Evolutionary conservation across 2,329 filamentous ascomycete genomes (phyloP).

Genomic region (Chaetomiaceae sp.): DNA sequence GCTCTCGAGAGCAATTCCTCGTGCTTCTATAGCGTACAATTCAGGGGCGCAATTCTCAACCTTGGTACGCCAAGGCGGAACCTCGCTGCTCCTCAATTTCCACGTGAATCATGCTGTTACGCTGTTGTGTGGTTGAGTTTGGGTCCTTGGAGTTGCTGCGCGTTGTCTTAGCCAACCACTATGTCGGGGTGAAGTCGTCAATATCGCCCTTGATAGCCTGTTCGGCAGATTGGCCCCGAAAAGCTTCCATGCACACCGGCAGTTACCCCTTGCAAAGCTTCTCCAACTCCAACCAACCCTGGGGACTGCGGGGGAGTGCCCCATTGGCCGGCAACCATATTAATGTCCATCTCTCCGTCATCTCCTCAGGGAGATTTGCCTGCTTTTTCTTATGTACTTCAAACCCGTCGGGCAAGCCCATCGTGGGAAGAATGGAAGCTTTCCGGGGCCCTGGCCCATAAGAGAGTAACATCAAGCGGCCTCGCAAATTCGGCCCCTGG

Average conservation of each 20-base stretch:
- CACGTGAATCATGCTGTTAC: constrained; percentile 3
- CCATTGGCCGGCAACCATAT: too few relatives aligned
- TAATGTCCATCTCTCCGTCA: too few relatives aligned
- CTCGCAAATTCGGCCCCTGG: too few relatives aligned
- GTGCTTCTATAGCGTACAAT: constrained; percentile 1
- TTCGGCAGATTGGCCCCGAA: constrained; percentile 23
- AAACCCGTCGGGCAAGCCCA: too few relatives aligned
- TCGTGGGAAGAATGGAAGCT: too few relatives aligned
- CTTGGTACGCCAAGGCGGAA: not conserved
- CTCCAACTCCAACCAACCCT: constrained; percentile 4
- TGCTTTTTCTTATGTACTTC: too few relatives aligned
- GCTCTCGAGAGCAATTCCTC: not conserved
- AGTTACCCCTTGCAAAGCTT: not conserved
- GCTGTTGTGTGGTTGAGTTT: constrained; percentile 5
- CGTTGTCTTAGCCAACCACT: constrained; percentile 13
- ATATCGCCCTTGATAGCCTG: constrained; percentile 26
- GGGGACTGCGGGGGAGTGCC: too few relatives aligned
- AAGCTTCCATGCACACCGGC: constrained; percentile 1
- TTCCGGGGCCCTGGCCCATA: too few relatives aligned
- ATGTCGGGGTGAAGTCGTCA: constrained; percentile 10
- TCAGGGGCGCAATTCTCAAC: not conserved
- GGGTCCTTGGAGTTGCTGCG: not conserved
- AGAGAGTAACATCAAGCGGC: too few relatives aligned
- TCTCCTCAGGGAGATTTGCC: too few relatives aligned
- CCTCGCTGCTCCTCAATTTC: not conserved